A percentile compares a stretch with the other conserved stretches of the same genome.
phyloP scores from a whole-genome alignment of 257 asterid genomes.

The Nemophila menziesii region DNA sequence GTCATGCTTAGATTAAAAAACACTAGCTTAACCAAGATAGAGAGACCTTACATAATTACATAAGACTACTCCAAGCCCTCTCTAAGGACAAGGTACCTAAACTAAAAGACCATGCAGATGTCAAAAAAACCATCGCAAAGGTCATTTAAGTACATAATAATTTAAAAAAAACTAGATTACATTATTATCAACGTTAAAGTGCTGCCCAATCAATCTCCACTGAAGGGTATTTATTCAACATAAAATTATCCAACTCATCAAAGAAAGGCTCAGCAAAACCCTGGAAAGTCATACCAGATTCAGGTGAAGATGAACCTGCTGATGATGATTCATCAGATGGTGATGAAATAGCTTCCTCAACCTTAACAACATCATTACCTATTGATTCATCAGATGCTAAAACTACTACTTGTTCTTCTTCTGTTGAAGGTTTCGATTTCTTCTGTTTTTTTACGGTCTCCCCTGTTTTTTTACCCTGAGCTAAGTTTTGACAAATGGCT shows the following conservation, averaged over 20 bases:
- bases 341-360: slow-evolving; percentile 25
- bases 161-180: slow-evolving; percentile 3
- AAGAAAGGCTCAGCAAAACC: slow-evolving; percentile 34
- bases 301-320: slow-evolving; percentile 47
- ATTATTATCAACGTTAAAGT: not conserved
- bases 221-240: slow-evolving; percentile 62
- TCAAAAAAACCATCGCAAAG: slow-evolving; percentile 72
- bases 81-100: not conserved
- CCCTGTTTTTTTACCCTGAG: slow-evolving; percentile 21
- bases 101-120: slow-evolving; percentile 63
- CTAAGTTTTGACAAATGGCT: slow-evolving; percentile 56
- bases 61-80: too few species aligned
- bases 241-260: slow-evolving; percentile 26
- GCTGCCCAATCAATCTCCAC: slow-evolving; percentile 96
- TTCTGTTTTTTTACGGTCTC: too few species aligned
- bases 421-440: too few species aligned
- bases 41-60: slow-evolving; percentile 17
- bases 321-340: too few species aligned
- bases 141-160: slow-evolving; percentile 19
- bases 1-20: slow-evolving; percentile 52
- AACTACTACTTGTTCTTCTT: too few species aligned
- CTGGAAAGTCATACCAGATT: slow-evolving; percentile 32
- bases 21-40: slow-evolving; percentile 40
- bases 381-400: too few species aligned
- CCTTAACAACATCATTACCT: too few species aligned